These are phyloP conservation scores for Eremothecium cymbalariae DNA, from an alignment of 1,139 yeast genomes.

Conservation along the genomic window DNA sequence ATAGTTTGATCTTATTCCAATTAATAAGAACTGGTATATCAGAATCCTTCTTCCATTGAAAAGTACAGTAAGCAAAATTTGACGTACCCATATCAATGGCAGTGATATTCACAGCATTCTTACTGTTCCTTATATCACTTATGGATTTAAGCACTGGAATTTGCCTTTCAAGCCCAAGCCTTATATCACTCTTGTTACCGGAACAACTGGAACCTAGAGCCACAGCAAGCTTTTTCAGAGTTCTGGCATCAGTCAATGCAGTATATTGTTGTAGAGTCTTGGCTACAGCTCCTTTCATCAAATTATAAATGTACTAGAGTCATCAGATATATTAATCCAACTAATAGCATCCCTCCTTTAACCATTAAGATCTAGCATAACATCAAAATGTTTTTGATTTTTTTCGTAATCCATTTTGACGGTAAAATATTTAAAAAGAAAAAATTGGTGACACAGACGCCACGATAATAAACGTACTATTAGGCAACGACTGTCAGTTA, in stretches of 20 bases:
- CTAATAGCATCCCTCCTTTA: no score
- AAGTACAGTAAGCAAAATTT: constrained; percentile 35
- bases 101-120: constrained; percentile 22
- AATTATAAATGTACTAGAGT: no score
- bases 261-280: no score
- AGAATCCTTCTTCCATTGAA: constrained; percentile 20
- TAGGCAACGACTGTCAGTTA: no score
- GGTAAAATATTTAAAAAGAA: no score
- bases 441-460: no score
- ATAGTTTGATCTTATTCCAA: constrained; percentile 41
- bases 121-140: constrained; percentile 9
- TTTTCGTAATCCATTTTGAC: no score
- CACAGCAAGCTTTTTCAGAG: constrained; percentile 18
- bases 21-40: constrained; percentile 31
- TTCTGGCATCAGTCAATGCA: constrained; percentile 8
- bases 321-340: no score
- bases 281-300: no score
- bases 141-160: constrained; percentile 11
- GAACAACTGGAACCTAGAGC: constrained; percentile 20
- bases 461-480: no score
- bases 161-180: constrained; percentile 15
- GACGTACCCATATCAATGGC: constrained; percentile 40
- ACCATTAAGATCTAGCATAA: no score
- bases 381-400: no score
- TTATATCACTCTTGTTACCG: constrained; percentile 14